Base-by-base conservation (phyloP, 768 basidiomycete genomes). In the Tricholomella constricta region DNA sequence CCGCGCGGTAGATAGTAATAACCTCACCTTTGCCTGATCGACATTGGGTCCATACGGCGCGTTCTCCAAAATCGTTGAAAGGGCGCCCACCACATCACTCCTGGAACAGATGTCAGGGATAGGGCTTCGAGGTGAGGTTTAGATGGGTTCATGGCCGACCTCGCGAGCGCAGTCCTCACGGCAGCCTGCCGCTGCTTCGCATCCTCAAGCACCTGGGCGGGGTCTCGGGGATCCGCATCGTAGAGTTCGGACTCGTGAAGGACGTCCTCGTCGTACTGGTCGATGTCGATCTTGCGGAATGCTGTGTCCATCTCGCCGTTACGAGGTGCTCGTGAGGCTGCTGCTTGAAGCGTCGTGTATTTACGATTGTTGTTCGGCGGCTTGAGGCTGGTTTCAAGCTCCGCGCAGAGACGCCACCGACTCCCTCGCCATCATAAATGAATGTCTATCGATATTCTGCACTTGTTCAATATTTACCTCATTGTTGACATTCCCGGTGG, bases 241-340 rank as follows among this genome's bases (percentile, higher is more conserved):
- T 88, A 95, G 25, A 98, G 82, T 59, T 96, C 94, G 14, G 82
- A 82, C 53, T 94, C 90, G 40, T 86, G 81, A 6, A 98, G 72
- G 20, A 85, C 81, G 62, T 98, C 96, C 69, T 98, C 96, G 66
- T 98, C 96, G 73, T 85, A 92, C 35, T 76, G 79, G 74, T 98
- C 96, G 65, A 98, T 88, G 74, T 98, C 88, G 72, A 97, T 93
- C 72, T 94, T 95, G 62, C 95, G 80, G 72, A 94, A 97, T 47
- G 85, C 83, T 55, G 67, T 67, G 43, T 79, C 78, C 75, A 77
- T 78, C 26, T 1, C 37, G 19, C 8, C 17, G 26, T 15, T 17
- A 3, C 19, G 12, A 31, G 15, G 35, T 1, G 4, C 23, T 23
- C 15, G 32, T 3, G 5, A 20, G 20, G 26, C 4, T 4, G 7